phyloP scores from a whole-genome alignment of 768 basidiomycete species.

The Amanita rimosa region DNA sequence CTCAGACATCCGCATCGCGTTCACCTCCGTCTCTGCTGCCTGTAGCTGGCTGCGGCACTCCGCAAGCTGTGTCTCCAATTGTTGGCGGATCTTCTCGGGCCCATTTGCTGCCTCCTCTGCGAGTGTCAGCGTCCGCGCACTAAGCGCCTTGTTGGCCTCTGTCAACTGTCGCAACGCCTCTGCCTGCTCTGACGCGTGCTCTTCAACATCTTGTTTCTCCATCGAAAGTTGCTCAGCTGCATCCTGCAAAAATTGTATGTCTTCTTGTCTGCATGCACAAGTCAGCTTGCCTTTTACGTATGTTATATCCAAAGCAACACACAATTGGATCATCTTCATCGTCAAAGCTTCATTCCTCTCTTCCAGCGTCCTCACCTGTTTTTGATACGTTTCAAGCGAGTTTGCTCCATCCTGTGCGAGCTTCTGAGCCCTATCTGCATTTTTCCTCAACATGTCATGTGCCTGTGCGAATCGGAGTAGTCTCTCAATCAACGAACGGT shows the following conservation, averaged over 20 bases:
- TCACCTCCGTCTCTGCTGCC: conserved; percentile 56
- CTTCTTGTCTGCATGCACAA: conserved; percentile 42
- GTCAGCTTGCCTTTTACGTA: neutral
- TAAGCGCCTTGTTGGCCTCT: conserved; percentile 71
- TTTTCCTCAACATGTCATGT: conserved; percentile 84
- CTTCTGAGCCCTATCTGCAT: conserved; percentile 86
- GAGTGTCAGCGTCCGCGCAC: conserved; percentile 56
- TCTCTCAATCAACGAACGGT: conserved; percentile 74
- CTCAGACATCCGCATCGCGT: conserved; percentile 56
- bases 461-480: conserved; percentile 80
- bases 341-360: conserved; percentile 52
- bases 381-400: conserved; percentile 84
- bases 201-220: conserved; percentile 66
- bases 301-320: conserved; percentile 12
- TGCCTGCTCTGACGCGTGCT: conserved; percentile 56
- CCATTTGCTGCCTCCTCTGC: conserved; percentile 57
- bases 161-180: conserved; percentile 64
- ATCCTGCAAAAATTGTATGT: conserved; percentile 48
- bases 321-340: conserved; percentile 48
- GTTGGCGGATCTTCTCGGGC: conserved; percentile 45
- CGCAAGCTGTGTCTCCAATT: conserved; percentile 52
- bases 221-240: conserved; percentile 44
- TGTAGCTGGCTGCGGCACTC: conserved; percentile 52
- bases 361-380: conserved; percentile 72
- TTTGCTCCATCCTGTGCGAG: conserved; percentile 72